Evolutionary conservation across 345 rosid genomes (phyloP).

Genomic region (Gossypium sturtianum): DNA sequence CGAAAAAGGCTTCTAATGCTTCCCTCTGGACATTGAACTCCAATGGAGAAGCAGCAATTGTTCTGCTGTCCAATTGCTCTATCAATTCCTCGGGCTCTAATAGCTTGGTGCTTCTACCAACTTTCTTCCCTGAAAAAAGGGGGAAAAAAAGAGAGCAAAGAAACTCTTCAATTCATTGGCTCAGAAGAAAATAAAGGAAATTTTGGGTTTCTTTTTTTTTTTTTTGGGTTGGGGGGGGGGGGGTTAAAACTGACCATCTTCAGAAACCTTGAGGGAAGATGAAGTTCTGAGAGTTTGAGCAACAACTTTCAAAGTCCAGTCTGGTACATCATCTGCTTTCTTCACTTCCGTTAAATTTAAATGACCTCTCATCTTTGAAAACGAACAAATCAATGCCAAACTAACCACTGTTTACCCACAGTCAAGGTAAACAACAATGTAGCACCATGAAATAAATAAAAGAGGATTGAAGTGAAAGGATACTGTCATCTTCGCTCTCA

Average conservation of each 20-base stretch:
- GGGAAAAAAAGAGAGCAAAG: background rate
- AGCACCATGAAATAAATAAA: background rate
- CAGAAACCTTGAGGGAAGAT: slow-evolving; percentile 67
- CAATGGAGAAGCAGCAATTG: slow-evolving; percentile 73
- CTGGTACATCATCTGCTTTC: slow-evolving; percentile 69
- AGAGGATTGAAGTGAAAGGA: slow-evolving; percentile 22
- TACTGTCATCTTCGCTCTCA: slow-evolving; percentile 76
- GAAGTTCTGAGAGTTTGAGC: slow-evolving; percentile 75
- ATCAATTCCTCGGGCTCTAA: slow-evolving; percentile 60
- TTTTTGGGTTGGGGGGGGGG: fast-evolving
- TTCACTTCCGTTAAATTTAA: slow-evolving; percentile 53
- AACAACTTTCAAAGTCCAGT: slow-evolving; percentile 65
- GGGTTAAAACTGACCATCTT: slow-evolving; percentile 56
- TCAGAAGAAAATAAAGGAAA: background rate
- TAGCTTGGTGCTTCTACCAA: slow-evolving; percentile 64
- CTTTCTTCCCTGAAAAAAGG: slow-evolving; percentile 51
- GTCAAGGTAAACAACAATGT: slow-evolving; percentile 29
- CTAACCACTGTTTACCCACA: slow-evolving; percentile 53
- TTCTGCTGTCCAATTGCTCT: slow-evolving; percentile 65
- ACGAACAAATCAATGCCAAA: slow-evolving; percentile 87
- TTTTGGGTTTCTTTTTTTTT: background rate
- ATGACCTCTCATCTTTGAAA: slow-evolving; percentile 81
- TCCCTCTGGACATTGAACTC: slow-evolving; percentile 58
- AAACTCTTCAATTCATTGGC: no score
- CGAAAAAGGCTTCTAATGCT: slow-evolving; percentile 62